phyloP scores from a whole-genome alignment of 1,139 yeast genomes.

The Suhomyces bokatorum region DNA sequence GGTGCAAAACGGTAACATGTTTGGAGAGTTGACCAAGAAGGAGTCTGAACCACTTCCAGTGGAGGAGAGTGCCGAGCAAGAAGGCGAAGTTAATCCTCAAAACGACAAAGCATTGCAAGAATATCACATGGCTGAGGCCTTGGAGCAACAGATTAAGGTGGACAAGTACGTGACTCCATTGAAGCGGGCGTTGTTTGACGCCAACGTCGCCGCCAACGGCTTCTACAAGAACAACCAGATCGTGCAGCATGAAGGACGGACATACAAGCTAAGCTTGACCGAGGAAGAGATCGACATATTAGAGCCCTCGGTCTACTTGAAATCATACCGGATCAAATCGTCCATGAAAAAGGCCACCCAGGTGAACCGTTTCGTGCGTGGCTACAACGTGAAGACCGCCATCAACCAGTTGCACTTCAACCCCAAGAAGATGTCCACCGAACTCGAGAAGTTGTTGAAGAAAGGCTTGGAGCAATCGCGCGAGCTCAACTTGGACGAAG shows the following conservation, averaged over 20 bases:
- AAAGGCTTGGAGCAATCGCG: slow-evolving; percentile 72
- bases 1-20: slow-evolving; percentile 22
- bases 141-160: slow-evolving; percentile 28
- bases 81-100: slow-evolving; percentile 22
- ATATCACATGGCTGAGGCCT: slow-evolving; percentile 33
- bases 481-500: slow-evolving; percentile 56
- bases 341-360: slow-evolving; percentile 87
- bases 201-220: slow-evolving; percentile 66
- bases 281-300: slow-evolving; percentile 69
- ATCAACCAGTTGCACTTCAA: slow-evolving; percentile 92
- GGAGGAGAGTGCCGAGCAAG: slow-evolving; percentile 13
- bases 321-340: slow-evolving; percentile 78
- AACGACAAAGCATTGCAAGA: slow-evolving; percentile 39
- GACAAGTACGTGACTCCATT: slow-evolving; percentile 64
- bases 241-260: slow-evolving; percentile 48
- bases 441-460: slow-evolving; percentile 72
- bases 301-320: slow-evolving; percentile 80
- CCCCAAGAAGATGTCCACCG: slow-evolving; percentile 76
- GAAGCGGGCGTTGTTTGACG: slow-evolving; percentile 62
- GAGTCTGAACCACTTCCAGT: slow-evolving; percentile 13
- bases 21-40: slow-evolving; percentile 31
- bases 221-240: slow-evolving; percentile 67
- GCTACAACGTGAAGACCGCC: slow-evolving; percentile 72
- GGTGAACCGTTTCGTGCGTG: slow-evolving; percentile 73
- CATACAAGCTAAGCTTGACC: slow-evolving; percentile 58